phyloP scores from a whole-genome alignment of 2,329 filamentous ascomycete species.

The Cladorrhinum sp. region DNA sequence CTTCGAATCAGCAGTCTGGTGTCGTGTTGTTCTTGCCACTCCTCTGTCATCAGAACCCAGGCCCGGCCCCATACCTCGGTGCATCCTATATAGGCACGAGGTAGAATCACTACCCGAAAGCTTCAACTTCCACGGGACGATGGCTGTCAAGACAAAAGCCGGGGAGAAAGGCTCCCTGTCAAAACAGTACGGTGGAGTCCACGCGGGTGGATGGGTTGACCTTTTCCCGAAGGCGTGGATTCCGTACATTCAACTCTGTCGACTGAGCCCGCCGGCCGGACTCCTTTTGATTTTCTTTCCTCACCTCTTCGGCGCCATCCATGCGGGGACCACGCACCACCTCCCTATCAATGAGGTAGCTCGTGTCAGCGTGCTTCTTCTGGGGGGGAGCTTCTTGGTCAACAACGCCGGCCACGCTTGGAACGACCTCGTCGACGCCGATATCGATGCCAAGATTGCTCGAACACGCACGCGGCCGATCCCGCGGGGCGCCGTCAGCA shows the following conservation, averaged over 20 bases:
- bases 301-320: neutral
- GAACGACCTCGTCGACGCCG: constrained; percentile 37
- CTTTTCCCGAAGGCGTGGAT: neutral
- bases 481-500: constrained; percentile 14
- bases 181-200: neutral
- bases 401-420: constrained; percentile 33
- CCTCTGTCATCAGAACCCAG: too few species aligned
- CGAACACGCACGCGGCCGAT: constrained; percentile 35
- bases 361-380: constrained; percentile 10
- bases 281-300: constrained; percentile 29
- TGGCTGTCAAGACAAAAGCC: too few species aligned
- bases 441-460: constrained; percentile 32
- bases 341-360: too few species aligned
- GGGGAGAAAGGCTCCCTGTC: neutral
- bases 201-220: neutral
- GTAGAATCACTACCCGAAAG: too few species aligned
- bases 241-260: constrained; percentile 24
- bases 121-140: too few species aligned
- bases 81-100: too few species aligned
- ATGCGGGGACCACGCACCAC: neutral
- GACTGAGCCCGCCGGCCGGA: constrained; percentile 32
- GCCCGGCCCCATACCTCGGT: too few species aligned
- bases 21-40: too few species aligned
- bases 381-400: constrained; percentile 32
- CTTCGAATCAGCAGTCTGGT: too few species aligned